Evolutionary conservation across 768 basidiomycete species (phyloP).

Genomic region (Coprinopsis strossmayeri): DNA sequence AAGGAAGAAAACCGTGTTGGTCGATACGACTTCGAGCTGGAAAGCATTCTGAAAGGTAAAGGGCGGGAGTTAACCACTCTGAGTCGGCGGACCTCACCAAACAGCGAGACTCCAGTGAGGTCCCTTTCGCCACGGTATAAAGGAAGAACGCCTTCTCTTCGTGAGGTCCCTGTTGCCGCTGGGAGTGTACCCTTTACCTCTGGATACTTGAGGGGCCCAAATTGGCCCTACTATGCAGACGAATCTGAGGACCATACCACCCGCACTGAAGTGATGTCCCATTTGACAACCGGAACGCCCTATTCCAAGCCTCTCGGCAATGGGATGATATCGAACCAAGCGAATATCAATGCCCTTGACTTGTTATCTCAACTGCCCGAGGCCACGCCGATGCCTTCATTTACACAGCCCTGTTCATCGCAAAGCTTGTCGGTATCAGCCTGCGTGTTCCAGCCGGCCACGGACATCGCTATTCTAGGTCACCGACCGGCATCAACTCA

Average conservation of each 20-base stretch:
- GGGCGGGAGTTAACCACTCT: too few relatives aligned
- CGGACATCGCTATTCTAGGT: background rate
- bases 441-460: background rate
- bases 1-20: too few relatives aligned
- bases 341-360: too few relatives aligned
- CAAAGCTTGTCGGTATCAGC: background rate
- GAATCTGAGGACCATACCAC: background rate
- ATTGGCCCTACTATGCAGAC: background rate
- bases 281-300: too few relatives aligned
- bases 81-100: too few relatives aligned
- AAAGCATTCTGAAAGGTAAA: background rate
- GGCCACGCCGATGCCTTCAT: background rate
- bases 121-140: background rate
- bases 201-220: background rate
- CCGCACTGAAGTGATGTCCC: too few relatives aligned
- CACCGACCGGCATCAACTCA: background rate
- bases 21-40: background rate
- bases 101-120: background rate
- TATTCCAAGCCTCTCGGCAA: too few relatives aligned
- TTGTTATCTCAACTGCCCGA: too few relatives aligned
- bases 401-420: background rate
- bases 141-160: background rate
- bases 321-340: too few relatives aligned
- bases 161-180: background rate
- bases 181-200: background rate